Conservation (phyloP, 805 yeast genomes). For the Candida hungchunana region DNA sequence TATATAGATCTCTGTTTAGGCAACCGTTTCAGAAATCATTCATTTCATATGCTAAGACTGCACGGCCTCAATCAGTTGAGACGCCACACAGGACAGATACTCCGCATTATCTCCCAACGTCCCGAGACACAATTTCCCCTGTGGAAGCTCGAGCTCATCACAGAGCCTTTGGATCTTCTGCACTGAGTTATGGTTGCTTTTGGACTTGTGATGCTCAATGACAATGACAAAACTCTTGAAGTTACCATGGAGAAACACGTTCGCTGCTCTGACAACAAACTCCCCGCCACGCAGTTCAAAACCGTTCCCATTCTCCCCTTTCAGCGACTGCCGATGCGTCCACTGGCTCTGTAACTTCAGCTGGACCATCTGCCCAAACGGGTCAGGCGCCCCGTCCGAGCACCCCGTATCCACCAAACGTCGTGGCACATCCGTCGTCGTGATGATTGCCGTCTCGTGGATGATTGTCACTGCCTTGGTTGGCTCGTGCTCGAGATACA, state of each 20-base stretch:
- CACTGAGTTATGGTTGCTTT: background rate
- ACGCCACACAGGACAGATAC: constrained; percentile 6
- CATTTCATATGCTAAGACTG: background rate
- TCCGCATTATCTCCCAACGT: constrained; percentile 2
- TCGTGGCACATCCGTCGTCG: constrained; percentile 27
- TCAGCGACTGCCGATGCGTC: constrained; percentile 61
- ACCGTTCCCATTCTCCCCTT: constrained; percentile 71
- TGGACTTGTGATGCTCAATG: constrained; percentile 11
- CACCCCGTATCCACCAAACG: constrained; percentile 42
- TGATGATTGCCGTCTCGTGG: constrained; percentile 27
- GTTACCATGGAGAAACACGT: constrained; percentile 68
- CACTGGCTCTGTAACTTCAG: constrained; percentile 65
- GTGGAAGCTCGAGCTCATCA: constrained; percentile 11
- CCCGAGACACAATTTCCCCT: constrained; percentile 8
- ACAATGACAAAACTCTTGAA: constrained; percentile 62
- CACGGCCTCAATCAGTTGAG: constrained; percentile 13
- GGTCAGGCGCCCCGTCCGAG: constrained; percentile 51
- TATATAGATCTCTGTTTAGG: no score
- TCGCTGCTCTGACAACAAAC: constrained; percentile 56
- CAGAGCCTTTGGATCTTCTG: constrained; percentile 5
- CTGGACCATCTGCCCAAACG: constrained; percentile 50
- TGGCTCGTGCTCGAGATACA: constrained; percentile 17
- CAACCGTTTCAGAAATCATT: no score
- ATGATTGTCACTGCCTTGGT: constrained; percentile 17
- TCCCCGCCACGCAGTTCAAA: constrained; percentile 45